phyloP scores from a whole-genome alignment of 75 land plant genomes.

The Cryptomeria japonica region DNA sequence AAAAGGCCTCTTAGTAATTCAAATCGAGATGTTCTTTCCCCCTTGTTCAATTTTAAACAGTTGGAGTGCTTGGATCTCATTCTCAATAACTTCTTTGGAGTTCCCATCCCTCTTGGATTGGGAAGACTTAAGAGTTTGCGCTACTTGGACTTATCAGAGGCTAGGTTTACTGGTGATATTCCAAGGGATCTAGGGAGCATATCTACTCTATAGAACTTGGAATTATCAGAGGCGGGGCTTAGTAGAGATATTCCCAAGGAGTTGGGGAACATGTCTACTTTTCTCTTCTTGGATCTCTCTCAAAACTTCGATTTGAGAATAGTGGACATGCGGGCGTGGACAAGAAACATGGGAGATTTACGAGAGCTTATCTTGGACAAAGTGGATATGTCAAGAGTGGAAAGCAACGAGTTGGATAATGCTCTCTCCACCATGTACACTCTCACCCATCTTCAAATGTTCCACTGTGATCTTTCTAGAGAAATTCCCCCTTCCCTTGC shows the following conservation, averaged over 20 bases:
- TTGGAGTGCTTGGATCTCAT: slow-evolving; percentile 28
- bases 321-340: too few relatives aligned
- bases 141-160: slow-evolving; percentile 24
- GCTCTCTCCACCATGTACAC: too few relatives aligned
- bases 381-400: too few relatives aligned
- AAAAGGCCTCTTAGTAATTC: background rate
- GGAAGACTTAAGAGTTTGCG: slow-evolving; percentile 17
- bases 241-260: slow-evolving; percentile 32
- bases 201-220: too few relatives aligned
- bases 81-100: slow-evolving; percentile 12
- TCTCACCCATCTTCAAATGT: too few relatives aligned
- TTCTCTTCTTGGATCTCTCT: background rate
- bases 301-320: too few relatives aligned
- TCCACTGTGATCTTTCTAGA: too few relatives aligned
- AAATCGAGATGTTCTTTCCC: background rate
- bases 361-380: background rate
- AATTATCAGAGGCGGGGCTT: slow-evolving; percentile 26
- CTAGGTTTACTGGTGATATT: slow-evolving; percentile 27
- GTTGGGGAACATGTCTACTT: slow-evolving; percentile 38
- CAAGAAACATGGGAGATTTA: background rate
- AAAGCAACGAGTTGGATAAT: too few relatives aligned
- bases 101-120: slow-evolving; percentile 20
- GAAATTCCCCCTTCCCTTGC: too few relatives aligned
- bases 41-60: slow-evolving; percentile 9
- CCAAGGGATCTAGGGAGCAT: slow-evolving; percentile 42